These are phyloP conservation scores for Melocanna baccifera DNA, from an alignment of 176 grass and related monocot genomes.

Conservation along the genomic window DNA sequence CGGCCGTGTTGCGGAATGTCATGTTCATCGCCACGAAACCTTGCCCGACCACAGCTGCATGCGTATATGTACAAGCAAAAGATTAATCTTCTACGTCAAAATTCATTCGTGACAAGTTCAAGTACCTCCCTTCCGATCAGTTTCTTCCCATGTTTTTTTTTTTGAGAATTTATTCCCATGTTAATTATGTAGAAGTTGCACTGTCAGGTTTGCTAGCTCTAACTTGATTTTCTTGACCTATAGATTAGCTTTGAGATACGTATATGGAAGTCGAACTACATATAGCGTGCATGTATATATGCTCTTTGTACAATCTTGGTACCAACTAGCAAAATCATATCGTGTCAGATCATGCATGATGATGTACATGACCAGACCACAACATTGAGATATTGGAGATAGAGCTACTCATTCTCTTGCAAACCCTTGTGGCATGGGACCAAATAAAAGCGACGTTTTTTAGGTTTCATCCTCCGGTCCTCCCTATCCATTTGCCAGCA, in stretches of 20 bases:
- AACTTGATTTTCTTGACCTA: no score
- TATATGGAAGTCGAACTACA: not conserved
- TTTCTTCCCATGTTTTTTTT: not conserved
- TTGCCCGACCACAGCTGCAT: slow-evolving; percentile 54
- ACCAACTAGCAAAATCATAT: not conserved
- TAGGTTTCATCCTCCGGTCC: slow-evolving; percentile 20
- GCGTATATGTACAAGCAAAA: not conserved
- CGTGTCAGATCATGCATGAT: not conserved
- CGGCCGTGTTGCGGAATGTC: slow-evolving; percentile 70
- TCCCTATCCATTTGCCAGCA: slow-evolving; percentile 18
- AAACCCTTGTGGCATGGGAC: slow-evolving; percentile 19
- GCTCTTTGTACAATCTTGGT: not conserved
- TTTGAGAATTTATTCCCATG: not conserved
- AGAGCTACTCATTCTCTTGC: slow-evolving; percentile 4
- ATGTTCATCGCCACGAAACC: slow-evolving; percentile 76
- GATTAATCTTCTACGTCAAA: not conserved
- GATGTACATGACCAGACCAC: not conserved
- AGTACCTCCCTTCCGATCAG: not conserved
- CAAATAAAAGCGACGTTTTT: slow-evolving; percentile 47
- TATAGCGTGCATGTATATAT: not conserved
- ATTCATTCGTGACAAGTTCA: not conserved
- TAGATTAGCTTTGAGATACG: no score
- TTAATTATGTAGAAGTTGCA: not conserved
- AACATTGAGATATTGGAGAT: not conserved
- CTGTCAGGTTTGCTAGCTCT: no score